Percentiles rank a stretch among this genome's conserved stretches.
phyloP scores from a whole-genome alignment of 2,329 filamentous ascomycete genomes.

The Ophiocordyceps camponoti-rufipedis region DNA sequence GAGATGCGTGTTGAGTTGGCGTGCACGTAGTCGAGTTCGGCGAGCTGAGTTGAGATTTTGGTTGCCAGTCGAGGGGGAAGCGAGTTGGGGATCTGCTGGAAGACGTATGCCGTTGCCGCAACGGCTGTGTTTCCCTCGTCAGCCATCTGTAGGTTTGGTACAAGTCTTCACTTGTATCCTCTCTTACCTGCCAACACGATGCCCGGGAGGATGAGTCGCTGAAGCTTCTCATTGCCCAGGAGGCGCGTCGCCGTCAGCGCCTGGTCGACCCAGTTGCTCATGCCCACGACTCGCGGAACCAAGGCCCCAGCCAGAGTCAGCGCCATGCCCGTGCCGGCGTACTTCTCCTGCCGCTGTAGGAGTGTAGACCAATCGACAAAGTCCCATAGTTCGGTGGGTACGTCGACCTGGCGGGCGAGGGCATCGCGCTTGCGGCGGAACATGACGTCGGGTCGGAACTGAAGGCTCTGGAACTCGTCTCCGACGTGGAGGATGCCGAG shows the following conservation, averaged over 20 bases:
- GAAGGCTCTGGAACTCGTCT: constrained; percentile 68
- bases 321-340: constrained; percentile 86
- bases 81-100: constrained; percentile 76
- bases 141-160: neutral
- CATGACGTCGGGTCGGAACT: constrained; percentile 86
- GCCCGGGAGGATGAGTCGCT: constrained; percentile 64
- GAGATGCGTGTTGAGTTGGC: constrained; percentile 72
- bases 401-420: constrained; percentile 67
- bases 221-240: constrained; percentile 63
- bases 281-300: constrained; percentile 63
- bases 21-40: constrained; percentile 81
- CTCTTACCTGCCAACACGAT: constrained; percentile 58
- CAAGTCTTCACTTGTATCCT: too few species aligned
- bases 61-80: constrained; percentile 68
- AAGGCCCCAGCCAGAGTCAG: constrained; percentile 79
- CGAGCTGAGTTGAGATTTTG: constrained; percentile 69
- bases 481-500: constrained; percentile 79
- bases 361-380: constrained; percentile 79
- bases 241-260: constrained; percentile 65
- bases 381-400: constrained; percentile 77
- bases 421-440: constrained; percentile 71
- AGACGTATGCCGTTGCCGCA: constrained; percentile 59
- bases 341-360: constrained; percentile 82
- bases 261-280: constrained; percentile 78
- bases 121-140: constrained; percentile 30